These are phyloP conservation scores for Forsythia viridissima DNA, from an alignment of 257 asterid genomes.

Conservation along the genomic window DNA sequence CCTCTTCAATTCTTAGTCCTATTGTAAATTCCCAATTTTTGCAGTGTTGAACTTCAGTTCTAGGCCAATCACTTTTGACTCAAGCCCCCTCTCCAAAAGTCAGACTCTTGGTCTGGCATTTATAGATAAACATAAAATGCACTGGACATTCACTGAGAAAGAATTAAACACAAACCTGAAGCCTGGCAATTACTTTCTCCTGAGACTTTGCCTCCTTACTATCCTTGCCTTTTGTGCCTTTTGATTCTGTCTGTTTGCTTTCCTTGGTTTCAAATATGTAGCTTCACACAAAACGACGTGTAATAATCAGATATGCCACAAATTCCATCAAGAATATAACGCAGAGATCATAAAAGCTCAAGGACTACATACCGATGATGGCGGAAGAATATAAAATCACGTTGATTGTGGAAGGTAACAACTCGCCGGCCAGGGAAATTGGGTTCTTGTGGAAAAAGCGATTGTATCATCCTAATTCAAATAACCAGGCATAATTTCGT, in stretches of 20 bases:
- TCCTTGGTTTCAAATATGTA: slow-evolving; percentile 81
- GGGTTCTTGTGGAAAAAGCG: slow-evolving; percentile 93
- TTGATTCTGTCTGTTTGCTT: slow-evolving; percentile 50
- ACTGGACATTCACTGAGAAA: not conserved
- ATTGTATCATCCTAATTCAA: slow-evolving; percentile 64
- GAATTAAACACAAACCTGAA: slow-evolving; percentile 68
- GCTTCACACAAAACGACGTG: slow-evolving; percentile 40
- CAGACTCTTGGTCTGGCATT: not conserved
- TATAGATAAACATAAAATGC: not conserved
- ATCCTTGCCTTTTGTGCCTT: slow-evolving; percentile 44
- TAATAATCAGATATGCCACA: slow-evolving; percentile 7
- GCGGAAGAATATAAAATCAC: slow-evolving; percentile 92
- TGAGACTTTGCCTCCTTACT: slow-evolving; percentile 28
- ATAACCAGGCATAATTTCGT: slow-evolving; percentile 10
- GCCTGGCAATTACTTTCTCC: slow-evolving; percentile 73
- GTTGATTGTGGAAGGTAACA: slow-evolving; percentile 94
- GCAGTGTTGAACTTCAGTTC: not conserved
- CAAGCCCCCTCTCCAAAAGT: not conserved
- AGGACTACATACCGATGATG: slow-evolving; percentile 70
- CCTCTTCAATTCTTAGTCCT: no score
- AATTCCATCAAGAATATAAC: not conserved
- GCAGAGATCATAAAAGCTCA: not conserved
- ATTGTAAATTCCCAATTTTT: not conserved
- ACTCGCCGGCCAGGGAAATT: slow-evolving; percentile 87
- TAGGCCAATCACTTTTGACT: not conserved